Evolutionary conservation across 2,329 filamentous ascomycete genomes (phyloP), one percentile per base, ranked within the genome.

Genomic region (Aspergillus sp.): DNA sequence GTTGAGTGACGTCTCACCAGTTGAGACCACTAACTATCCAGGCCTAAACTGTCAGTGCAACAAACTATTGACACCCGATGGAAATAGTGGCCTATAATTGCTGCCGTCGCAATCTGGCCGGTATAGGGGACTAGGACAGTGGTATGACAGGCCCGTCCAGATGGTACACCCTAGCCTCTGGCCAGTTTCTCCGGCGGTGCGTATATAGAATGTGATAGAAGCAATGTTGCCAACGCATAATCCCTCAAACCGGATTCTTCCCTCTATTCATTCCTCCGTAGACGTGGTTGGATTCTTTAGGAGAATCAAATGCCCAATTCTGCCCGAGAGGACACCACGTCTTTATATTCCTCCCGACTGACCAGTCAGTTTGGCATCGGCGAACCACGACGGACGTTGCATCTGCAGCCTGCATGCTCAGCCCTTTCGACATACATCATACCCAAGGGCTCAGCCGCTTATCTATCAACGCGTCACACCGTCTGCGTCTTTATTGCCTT

Each of bases 391-490:
- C 45, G n/a, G 52, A 10, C 2, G 45, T 22, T 49, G 45, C 52
- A 57, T 36, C 62, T 64, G 60, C 63, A 57, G 53, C 58, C 62
- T 63, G 63, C 63, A 57, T 51, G 62, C 58, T 64, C 61, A 56
- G 58, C 58, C 62, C 56, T 53, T 47, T 24, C 45, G 18, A 24
- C 45, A 47, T 47, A 22, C 51, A 47, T 57, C 58, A 54, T 56
- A 57, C 56, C 32, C 54, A 52, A 55, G 58, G 61, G 56, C 61
- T 57, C 52, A 55, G 52, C 55, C 55, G 52, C 52, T 56, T 58
- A 55, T 61, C 55, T 56, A 53, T 50, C 57, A 66, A 66, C 66
- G 60, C 65, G 66, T 68, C 65, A 67, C 62, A 66, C 63, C 59
- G 62, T 67, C 59, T 61, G 56, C 52, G 59, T 50, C 54, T 16